Evolutionary conservation across 495 filamentous ascomycete genomes (phyloP).

Genomic region (Penicillium longicatenatum): DNA sequence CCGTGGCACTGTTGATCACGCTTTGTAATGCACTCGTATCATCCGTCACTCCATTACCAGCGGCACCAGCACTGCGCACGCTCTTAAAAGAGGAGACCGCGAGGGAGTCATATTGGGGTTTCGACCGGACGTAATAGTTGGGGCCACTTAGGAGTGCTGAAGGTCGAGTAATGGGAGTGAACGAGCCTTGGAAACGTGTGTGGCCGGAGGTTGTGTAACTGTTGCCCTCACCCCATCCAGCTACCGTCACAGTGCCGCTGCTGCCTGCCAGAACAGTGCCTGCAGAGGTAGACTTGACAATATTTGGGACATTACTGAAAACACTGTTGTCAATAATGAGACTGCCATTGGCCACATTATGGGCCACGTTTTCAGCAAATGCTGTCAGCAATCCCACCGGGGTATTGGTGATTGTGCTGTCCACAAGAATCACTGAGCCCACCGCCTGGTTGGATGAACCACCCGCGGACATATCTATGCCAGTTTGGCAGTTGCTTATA

Average conservation of each 20-base stretch:
- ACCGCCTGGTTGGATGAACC: constrained; percentile 47
- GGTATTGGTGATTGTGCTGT: constrained; percentile 65
- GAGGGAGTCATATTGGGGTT: constrained; percentile 33
- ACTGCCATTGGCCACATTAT: neutral
- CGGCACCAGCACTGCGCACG: constrained; percentile 67
- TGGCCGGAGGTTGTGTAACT: constrained; percentile 24
- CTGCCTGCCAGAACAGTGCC: neutral
- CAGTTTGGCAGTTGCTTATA: neutral
- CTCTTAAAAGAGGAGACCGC: constrained; percentile 57
- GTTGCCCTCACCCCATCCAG: constrained; percentile 24
- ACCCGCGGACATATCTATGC: neutral
- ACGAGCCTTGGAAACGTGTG: neutral
- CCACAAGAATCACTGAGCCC: constrained; percentile 68
- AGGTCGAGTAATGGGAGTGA: neutral
- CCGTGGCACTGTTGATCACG: constrained; percentile 59
- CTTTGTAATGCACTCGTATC: constrained; percentile 60
- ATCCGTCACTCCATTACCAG: constrained; percentile 61
- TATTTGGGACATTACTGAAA: constrained; percentile 31
- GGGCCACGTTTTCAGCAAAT: neutral
- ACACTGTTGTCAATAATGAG: constrained; percentile 48
- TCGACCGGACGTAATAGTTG: constrained; percentile 18
- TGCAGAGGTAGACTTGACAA: constrained; percentile 1
- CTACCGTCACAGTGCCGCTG: constrained; percentile 20
- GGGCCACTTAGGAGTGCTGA: neutral
- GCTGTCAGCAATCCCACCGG: constrained; percentile 13